Evolutionary conservation across 805 yeast genomes (phyloP), one percentile per base, ranked within the genome.

Genomic region (Ogataea populi-albae): DNA sequence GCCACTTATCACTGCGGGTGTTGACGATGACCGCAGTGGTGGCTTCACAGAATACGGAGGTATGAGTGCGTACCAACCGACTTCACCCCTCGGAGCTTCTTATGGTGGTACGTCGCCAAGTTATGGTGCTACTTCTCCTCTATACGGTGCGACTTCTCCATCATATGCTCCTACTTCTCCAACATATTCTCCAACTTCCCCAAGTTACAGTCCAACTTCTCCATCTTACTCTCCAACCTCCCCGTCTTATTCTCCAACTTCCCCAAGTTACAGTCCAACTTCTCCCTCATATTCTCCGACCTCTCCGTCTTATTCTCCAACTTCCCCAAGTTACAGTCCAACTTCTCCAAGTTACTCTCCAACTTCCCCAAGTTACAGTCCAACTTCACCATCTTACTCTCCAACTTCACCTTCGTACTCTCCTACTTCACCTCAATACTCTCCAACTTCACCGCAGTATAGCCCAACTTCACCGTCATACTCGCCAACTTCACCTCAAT

Each of bases 21-120:
- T 81, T 35, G 74, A 75, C 29, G 88, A 84, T 40, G 87, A 80
- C 38, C 69, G 71, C 36, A 71, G 81, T 21, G 95, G 95, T 38
- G 94, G 94, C 5, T 82, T 87, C 50, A 86, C 95, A 7, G 88
- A 86, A 43, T 87, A 87, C 55, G 89, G 93, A 44, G 95, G 95
- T 34, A 49, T 50, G 41, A 57, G 61, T 42, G 52, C 62, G 9
- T 62, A 62, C 35, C 73, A 67, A 44, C 74, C 79, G 15, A 69
- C 79, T 2, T 73, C 80, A 2, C 80, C 81, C 48, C 72, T 71
- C 58, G 75, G 82, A 11, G 38, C 87, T 44, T 65, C 65, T 9
- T 74, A 75, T 27, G 59, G 67, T 4, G 73, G 76, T 23, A 70
- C 78, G 3, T 68, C 69, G 6, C 73, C 75, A 45, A 50, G 64